These are phyloP conservation scores for Elsinoe fawcettii DNA, from an alignment of 2,329 filamentous ascomycete species.

Conservation along the genomic window DNA sequence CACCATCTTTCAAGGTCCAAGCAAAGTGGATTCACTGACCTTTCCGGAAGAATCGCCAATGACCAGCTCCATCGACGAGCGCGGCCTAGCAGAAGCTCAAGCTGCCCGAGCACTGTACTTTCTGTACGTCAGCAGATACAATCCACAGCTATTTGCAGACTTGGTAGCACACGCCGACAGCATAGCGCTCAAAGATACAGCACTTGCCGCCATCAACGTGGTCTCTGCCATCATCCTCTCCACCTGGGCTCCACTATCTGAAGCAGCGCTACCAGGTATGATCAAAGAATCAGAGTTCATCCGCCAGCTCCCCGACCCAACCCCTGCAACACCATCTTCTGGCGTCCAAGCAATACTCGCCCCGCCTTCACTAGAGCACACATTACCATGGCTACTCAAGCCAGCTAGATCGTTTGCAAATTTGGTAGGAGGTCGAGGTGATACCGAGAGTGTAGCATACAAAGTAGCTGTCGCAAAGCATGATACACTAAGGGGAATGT, in stretches of 20 bases:
- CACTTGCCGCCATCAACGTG: conserved; percentile 47
- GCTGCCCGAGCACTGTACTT: conserved; percentile 50
- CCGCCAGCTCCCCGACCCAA: conserved; percentile 29
- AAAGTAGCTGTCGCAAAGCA: conserved; percentile 51
- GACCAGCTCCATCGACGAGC: conserved; percentile 21
- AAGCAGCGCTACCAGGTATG: conserved; percentile 14
- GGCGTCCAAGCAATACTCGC: conserved; percentile 47
- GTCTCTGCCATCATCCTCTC: conserved; percentile 47
- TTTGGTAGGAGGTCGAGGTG: conserved; percentile 50
- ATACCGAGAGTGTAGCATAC: conserved; percentile 51
- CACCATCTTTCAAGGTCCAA: conserved; percentile 49
- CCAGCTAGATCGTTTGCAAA: conserved; percentile 50
- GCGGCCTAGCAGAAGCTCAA: conserved; percentile 35
- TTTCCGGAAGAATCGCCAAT: conserved; percentile 28
- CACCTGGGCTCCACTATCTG: conserved; percentile 42
- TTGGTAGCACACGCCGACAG: conserved; percentile 48
- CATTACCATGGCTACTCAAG: conserved; percentile 51
- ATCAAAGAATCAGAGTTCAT: conserved; percentile 26
- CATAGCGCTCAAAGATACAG: conserved; percentile 49
- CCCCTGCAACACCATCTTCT: conserved; percentile 28
- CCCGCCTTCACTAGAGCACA: conserved; percentile 42
- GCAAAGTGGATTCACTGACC: conserved; percentile 27
- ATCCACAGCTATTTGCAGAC: conserved; percentile 46
- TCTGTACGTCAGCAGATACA: conserved; percentile 42
- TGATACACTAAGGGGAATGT: conserved; percentile 46